A percentile compares a stretch with the other conserved stretches of the same genome.
Conservation (phyloP, 108 stramenopile genomes). For the Skeletonema grethae region DNA sequence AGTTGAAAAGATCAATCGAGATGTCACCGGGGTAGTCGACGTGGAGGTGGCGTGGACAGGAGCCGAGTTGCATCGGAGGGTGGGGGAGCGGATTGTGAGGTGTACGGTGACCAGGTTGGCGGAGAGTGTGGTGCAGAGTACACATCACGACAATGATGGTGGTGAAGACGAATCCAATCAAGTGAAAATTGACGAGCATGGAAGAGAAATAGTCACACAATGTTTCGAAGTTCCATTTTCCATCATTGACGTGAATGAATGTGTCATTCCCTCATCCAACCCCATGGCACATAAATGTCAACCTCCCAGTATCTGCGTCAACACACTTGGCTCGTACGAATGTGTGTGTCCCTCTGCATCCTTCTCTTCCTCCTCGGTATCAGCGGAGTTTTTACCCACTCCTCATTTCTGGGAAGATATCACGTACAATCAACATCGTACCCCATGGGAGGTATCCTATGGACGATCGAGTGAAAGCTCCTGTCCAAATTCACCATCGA, state of each 20-base stretch:
- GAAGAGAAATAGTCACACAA: slow-evolving; percentile 56
- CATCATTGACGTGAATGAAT: slow-evolving; percentile 91
- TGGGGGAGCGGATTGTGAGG: slow-evolving; percentile 78
- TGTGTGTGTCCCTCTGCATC: slow-evolving; percentile 73
- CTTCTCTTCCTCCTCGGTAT: not conserved
- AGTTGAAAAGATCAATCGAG: slow-evolving; percentile 75
- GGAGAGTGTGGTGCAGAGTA: slow-evolving; percentile 13
- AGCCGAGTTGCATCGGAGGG: slow-evolving; percentile 76
- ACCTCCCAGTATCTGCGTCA: slow-evolving; percentile 72
- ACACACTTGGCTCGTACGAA: slow-evolving; percentile 91
- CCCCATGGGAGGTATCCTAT: slow-evolving; percentile 72
- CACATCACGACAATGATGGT: not conserved
- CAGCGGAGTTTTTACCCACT: slow-evolving; percentile 22
- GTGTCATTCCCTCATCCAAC: slow-evolving; percentile 65
- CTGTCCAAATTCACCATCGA: slow-evolving; percentile 57
- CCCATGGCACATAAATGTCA: slow-evolving; percentile 77
- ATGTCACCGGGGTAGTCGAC: slow-evolving; percentile 80
- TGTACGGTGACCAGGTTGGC: slow-evolving; percentile 75
- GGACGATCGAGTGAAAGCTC: slow-evolving; percentile 44
- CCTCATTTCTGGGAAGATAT: slow-evolving; percentile 5
- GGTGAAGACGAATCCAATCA: not conserved
- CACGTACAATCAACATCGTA: slow-evolving; percentile 25
- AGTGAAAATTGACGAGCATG: slow-evolving; percentile 39
- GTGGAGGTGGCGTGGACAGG: slow-evolving; percentile 87
- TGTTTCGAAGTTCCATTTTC: slow-evolving; percentile 90